phyloP scores from a whole-genome alignment of 768 basidiomycete genomes.

The Russula brevipes region DNA sequence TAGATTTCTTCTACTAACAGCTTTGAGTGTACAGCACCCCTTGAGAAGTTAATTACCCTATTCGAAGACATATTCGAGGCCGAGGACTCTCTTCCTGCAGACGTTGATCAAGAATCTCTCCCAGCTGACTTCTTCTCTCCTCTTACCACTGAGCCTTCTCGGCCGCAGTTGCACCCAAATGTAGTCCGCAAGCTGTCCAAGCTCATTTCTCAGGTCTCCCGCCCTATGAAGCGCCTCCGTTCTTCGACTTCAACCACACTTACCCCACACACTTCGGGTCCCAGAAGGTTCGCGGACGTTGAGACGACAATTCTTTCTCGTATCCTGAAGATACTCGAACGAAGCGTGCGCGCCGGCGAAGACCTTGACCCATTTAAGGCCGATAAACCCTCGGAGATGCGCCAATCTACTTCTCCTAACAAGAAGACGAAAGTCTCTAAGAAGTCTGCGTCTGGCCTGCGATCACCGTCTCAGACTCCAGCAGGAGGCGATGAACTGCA shows the following conservation, averaged over 20 bases:
- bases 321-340: slow-evolving; percentile 70
- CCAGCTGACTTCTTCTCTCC: slow-evolving; percentile 60
- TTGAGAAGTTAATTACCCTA: slow-evolving; percentile 70
- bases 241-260: slow-evolving; percentile 33
- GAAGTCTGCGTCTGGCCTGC: slow-evolving; percentile 31
- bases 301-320: slow-evolving; percentile 58
- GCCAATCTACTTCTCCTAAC: slow-evolving; percentile 26
- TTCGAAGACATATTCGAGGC: slow-evolving; percentile 84
- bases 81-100: slow-evolving; percentile 63
- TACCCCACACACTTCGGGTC: slow-evolving; percentile 48
- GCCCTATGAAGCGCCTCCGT: slow-evolving; percentile 64
- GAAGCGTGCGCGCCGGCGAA: slow-evolving; percentile 72
- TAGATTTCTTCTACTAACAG: neutral
- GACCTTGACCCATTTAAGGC: slow-evolving; percentile 64
- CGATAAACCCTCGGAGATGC: slow-evolving; percentile 23
- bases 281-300: slow-evolving; percentile 52
- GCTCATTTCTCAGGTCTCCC: slow-evolving; percentile 59
- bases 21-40: slow-evolving; percentile 41
- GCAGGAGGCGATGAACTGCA: slow-evolving; percentile 34
- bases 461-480: slow-evolving; percentile 43
- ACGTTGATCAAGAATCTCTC: slow-evolving; percentile 47
- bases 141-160: slow-evolving; percentile 50
- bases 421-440: slow-evolving; percentile 44
- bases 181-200: slow-evolving; percentile 66
- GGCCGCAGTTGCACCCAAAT: slow-evolving; percentile 54